Conservation (phyloP, 352 stramenopile genomes). For the Globisporangium parvum region DNA sequence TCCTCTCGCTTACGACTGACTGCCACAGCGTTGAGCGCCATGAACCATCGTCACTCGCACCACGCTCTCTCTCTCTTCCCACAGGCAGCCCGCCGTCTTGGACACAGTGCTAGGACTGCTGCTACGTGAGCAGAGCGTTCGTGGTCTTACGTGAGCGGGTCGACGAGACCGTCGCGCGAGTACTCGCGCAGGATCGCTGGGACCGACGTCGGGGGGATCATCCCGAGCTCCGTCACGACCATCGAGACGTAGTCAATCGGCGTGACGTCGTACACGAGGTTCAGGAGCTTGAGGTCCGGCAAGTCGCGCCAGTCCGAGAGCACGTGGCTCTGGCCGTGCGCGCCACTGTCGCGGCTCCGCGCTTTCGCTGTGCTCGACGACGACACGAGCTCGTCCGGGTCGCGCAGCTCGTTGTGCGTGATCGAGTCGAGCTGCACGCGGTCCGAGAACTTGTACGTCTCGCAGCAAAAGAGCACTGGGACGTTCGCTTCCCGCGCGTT, state of each 20-base stretch:
- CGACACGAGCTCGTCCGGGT: slow-evolving; percentile 86
- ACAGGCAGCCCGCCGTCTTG: too few relatives aligned
- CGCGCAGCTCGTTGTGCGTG: slow-evolving; percentile 96
- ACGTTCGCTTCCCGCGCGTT: slow-evolving; percentile 89
- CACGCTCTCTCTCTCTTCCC: not conserved
- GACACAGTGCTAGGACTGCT: too few relatives aligned
- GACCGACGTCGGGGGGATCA: slow-evolving; percentile 96
- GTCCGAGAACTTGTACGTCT: slow-evolving; percentile 98
- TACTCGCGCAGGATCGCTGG: slow-evolving; percentile 96
- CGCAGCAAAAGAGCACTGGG: slow-evolving; percentile 96
- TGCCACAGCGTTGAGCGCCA: too few relatives aligned
- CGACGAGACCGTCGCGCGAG: slow-evolving; percentile 56
- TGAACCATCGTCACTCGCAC: too few relatives aligned
- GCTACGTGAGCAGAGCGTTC: too few relatives aligned
- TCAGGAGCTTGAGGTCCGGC: slow-evolving; percentile 68
- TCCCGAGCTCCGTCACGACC: slow-evolving; percentile 97
- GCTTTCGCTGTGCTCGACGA: slow-evolving; percentile 53
- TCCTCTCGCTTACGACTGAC: too few relatives aligned
- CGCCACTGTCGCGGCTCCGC: slow-evolving; percentile 16
- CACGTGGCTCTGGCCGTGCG: slow-evolving; percentile 42
- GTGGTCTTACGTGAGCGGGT: slow-evolving; percentile 21
- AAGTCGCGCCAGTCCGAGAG: slow-evolving; percentile 79
- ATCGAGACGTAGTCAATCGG: slow-evolving; percentile 95
- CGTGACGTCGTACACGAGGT: slow-evolving; percentile 95
- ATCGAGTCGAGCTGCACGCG: slow-evolving; percentile 97